A percentile compares a stretch with the other conserved stretches of the same genome.
Evolutionary conservation across 176 grass and related monocot genomes (phyloP).

Genomic region (Triticum dicoccoides): DNA sequence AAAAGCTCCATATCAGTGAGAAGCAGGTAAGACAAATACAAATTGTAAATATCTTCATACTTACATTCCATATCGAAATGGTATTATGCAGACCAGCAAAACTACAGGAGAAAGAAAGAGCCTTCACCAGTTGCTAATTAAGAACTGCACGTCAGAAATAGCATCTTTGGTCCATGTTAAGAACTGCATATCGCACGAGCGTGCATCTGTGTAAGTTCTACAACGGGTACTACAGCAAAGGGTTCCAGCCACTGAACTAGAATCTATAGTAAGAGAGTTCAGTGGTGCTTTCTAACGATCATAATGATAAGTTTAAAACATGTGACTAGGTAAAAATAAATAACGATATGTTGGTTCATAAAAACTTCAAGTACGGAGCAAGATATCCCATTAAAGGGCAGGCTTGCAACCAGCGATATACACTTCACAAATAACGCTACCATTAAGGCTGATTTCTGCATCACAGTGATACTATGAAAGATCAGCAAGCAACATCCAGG

Average conservation of each 20-base stretch:
- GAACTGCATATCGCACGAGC: not conserved
- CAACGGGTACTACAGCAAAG: not conserved
- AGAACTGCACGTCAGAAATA: not conserved
- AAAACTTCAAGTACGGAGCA: not conserved
- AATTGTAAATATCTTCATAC: not conserved
- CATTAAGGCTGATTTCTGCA: constrained; percentile 11
- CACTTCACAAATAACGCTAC: not conserved
- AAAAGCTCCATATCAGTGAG: not conserved
- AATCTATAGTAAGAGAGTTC: not conserved
- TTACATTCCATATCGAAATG: not conserved
- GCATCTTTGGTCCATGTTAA: not conserved
- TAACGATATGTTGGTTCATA: not conserved
- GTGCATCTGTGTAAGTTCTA: not conserved
- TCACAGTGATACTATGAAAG: not conserved
- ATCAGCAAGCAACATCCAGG: not conserved
- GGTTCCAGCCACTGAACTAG: not conserved
- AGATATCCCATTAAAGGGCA: not conserved
- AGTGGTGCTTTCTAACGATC: not conserved
- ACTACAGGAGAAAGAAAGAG: not conserved
- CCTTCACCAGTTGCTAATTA: not conserved
- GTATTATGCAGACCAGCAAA: not conserved
- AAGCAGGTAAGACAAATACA: not conserved
- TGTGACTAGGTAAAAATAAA: not conserved
- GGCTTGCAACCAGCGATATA: not conserved
- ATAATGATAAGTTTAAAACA: not conserved